Evolutionary conservation across 2,329 filamentous ascomycete genomes (phyloP).

Genomic region (Akanthomyces dipterigenus): DNA sequence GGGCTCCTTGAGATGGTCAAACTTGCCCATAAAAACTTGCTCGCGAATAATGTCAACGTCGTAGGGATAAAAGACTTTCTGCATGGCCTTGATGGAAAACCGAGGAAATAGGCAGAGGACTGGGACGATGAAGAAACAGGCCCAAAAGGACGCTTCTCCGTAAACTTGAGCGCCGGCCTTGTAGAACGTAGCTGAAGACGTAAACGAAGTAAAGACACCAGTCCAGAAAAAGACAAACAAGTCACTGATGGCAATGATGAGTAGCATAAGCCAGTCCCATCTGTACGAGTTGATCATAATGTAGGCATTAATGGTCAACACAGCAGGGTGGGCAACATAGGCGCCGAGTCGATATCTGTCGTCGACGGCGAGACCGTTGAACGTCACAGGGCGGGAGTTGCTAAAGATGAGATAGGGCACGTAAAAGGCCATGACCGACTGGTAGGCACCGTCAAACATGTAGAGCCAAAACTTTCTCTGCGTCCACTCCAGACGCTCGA

Average conservation of each 20-base stretch:
- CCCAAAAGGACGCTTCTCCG: constrained; percentile 79
- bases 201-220: constrained; percentile 64
- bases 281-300: constrained; percentile 94
- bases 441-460: constrained; percentile 91
- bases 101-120: constrained; percentile 80
- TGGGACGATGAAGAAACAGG: constrained; percentile 69
- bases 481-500: constrained; percentile 95
- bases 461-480: constrained; percentile 94
- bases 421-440: constrained; percentile 89
- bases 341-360: constrained; percentile 81
- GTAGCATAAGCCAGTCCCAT: constrained; percentile 93
- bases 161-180: constrained; percentile 73
- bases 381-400: constrained; percentile 60
- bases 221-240: constrained; percentile 95
- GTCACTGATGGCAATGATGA: constrained; percentile 76
- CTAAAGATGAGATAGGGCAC: constrained; percentile 78
- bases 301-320: constrained; percentile 88
- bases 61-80: constrained; percentile 89
- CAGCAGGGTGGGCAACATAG: constrained; percentile 76
- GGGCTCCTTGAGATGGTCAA: constrained; percentile 56
- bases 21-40: constrained; percentile 77
- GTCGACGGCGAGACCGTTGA: constrained; percentile 66
- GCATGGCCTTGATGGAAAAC: constrained; percentile 77
- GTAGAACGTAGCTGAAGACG: constrained; percentile 56
- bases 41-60: constrained; percentile 96